Percentiles rank a stretch among this genome's conserved stretches.
Evolutionary conservation across 2,329 filamentous ascomycete genomes (phyloP).

Genomic region (Uncinocarpus reesii): DNA sequence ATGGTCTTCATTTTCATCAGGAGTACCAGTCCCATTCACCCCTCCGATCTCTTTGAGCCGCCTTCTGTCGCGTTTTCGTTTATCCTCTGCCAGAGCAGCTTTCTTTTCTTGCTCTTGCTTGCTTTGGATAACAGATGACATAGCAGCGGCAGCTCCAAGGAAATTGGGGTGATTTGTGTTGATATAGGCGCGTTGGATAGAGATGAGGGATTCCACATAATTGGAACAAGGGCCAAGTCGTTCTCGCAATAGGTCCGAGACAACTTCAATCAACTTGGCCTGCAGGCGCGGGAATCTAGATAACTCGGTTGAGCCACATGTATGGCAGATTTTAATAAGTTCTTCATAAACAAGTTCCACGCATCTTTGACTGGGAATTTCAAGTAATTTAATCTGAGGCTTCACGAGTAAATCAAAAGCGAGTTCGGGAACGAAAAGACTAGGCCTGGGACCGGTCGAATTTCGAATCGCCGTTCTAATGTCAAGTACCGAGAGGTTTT

Average conservation of each 20-base stretch:
- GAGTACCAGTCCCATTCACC: constrained; percentile 61
- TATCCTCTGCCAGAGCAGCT: constrained; percentile 66
- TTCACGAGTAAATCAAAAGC: constrained; percentile 97
- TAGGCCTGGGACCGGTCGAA: constrained; percentile 89
- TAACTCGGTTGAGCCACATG: constrained; percentile 89
- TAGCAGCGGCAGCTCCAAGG: constrained; percentile 87
- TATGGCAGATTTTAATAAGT: constrained; percentile 98
- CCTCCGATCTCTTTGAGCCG: constrained; percentile 70
- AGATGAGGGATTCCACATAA: constrained; percentile 93
- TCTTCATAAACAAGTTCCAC: constrained; percentile 98
- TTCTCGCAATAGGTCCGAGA: constrained; percentile 89
- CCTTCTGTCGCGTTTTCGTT: constrained; percentile 71
- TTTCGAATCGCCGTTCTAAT: constrained; percentile 97
- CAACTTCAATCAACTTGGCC: constrained; percentile 94
- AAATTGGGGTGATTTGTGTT: constrained; percentile 99
- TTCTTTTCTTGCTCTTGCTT: constrained; percentile 92
- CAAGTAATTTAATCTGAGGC: constrained; percentile 93
- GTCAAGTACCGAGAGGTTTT: constrained; percentile 85
- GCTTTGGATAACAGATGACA: constrained; percentile 90
- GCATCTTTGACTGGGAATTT: constrained; percentile 88
- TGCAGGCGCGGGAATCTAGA: constrained; percentile 85
- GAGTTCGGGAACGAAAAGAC: constrained; percentile 92
- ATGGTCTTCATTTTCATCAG: constrained; percentile 53
- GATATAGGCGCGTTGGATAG: constrained; percentile 96
- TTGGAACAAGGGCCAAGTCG: constrained; percentile 76